Conservation (phyloP, 805 yeast species). For the Candida endomychidarum region DNA sequence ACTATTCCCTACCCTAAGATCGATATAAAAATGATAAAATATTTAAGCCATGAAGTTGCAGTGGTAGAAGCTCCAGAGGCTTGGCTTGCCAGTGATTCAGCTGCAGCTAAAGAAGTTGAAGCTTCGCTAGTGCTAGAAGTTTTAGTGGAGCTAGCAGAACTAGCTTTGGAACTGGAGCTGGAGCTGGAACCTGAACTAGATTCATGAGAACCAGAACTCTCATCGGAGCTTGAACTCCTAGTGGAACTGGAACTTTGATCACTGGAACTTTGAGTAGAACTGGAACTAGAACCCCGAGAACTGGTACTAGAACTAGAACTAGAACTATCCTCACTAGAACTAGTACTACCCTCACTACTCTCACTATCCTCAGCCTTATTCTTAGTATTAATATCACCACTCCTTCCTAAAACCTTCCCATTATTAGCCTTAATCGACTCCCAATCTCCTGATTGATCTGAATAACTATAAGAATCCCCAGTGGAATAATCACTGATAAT, state of each 20-base stretch:
- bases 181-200: too few species aligned
- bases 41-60: background rate
- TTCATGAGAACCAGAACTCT: constrained; percentile 11
- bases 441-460: constrained; percentile 57
- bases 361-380: constrained; percentile 22
- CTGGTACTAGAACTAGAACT: constrained; percentile 5
- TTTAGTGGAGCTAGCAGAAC: too few species aligned
- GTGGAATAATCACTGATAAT: constrained; percentile 64
- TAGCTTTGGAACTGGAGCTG: too few species aligned
- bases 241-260: constrained; percentile 8
- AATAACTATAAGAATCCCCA: constrained; percentile 56
- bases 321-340: constrained; percentile 1
- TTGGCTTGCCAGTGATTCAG: constrained; percentile 4
- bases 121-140: constrained; percentile 4
- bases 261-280: constrained; percentile 1
- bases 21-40: too few species aligned
- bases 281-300: constrained; percentile 8
- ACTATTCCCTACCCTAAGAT: background rate
- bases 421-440: constrained; percentile 54
- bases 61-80: constrained; percentile 1
- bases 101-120: constrained; percentile 3
- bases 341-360: constrained; percentile 20
- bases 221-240: constrained; percentile 4
- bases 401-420: constrained; percentile 63
- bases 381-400: constrained; percentile 36